phyloP scores from a whole-genome alignment of 2,329 filamentous ascomycete genomes.

The Malbranchea cinnamomea region DNA sequence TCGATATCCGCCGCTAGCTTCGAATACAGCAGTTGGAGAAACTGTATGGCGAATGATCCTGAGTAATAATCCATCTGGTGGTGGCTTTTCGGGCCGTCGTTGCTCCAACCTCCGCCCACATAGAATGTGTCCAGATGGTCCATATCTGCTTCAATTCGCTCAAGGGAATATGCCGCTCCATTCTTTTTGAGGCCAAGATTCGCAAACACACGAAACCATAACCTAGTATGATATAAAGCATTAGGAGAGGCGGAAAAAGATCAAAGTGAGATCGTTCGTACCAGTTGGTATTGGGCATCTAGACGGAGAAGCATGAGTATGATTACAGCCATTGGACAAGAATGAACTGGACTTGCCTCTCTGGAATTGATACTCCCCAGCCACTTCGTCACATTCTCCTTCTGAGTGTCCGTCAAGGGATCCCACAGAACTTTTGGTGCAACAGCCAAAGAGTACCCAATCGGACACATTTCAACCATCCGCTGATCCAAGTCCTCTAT shows the following conservation, averaged over 20 bases:
- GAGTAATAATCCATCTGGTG: constrained; percentile 81
- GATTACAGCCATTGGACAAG: background rate
- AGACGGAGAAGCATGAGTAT: background rate
- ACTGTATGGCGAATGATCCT: constrained; percentile 68
- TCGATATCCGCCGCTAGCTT: constrained; percentile 54
- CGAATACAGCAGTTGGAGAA: constrained; percentile 61
- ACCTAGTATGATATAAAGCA: constrained; percentile 44
- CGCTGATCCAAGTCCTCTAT: constrained; percentile 64
- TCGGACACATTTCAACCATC: constrained; percentile 74
- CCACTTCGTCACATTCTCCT: constrained; percentile 54
- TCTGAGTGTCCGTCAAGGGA: constrained; percentile 46
- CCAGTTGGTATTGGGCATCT: constrained; percentile 50
- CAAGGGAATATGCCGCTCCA: constrained; percentile 53
- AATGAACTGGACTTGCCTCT: constrained; percentile 25
- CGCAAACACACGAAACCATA: constrained; percentile 76
- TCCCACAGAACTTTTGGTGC: constrained; percentile 51
- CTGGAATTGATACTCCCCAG: constrained; percentile 66
- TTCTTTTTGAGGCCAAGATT: constrained; percentile 66
- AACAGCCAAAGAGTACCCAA: constrained; percentile 60
- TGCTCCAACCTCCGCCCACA: constrained; percentile 68
- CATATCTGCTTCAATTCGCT: constrained; percentile 58
- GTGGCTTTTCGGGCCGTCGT: constrained; percentile 63
- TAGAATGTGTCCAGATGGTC: constrained; percentile 68
- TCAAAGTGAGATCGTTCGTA: constrained; percentile 20
- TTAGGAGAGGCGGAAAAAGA: too few relatives aligned